Base-by-base conservation (phyloP, 495 filamentous ascomycete genomes). In the Penicillium nucicola region DNA sequence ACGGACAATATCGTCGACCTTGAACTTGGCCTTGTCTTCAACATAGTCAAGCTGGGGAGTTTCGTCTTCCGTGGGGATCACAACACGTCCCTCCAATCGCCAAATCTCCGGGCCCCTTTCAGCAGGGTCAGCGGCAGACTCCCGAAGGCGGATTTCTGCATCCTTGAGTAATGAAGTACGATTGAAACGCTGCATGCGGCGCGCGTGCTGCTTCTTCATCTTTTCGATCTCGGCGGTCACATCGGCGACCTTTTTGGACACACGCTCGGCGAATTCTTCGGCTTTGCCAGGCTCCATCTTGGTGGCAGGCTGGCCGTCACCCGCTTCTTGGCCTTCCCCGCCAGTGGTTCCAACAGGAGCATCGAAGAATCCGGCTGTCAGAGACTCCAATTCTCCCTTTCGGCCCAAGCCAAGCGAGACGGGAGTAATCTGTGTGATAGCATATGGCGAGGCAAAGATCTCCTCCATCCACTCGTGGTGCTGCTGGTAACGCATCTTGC, bases 381-480 rank as follows among this genome's bases (percentile, higher is more conserved):
- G 72, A 1, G 77, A 75, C 34, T 87, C 84, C 12, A 98, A 83
- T 64, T 91, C 88, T 11, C 93, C 93, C 63, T 87, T 89, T 5
- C 90, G 80, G 5, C 93, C 93, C 3, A 97, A 69, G 0, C 90
- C 91, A 8, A 97, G 78, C 59, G 96, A 91, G 3, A 89, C 80
- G 5, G 91, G 89, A n/a, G 84, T 82, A 39, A 98, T 92, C 56
- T 93, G 87, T 18, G 77, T 76, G 48, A 89, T 88, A 14, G 84
- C 74, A 56, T 92, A 96, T 0, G 90, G 89, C 0, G 90, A 96
- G 2, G 85, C 86, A 38, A 96, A 77, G n/a, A 98, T 83, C 69
- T 98, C 92, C 60, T 96, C 93, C 88, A 97, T 95, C 93, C 92
- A 97, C 67, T 96, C 91, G 56, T 97, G 93, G 60, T 98, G 93